Percentiles rank a stretch among this genome's conserved stretches.
Evolutionary conservation across 331 rosid genomes (phyloP).

Genomic region (Erythrophleum ivorense): DNA sequence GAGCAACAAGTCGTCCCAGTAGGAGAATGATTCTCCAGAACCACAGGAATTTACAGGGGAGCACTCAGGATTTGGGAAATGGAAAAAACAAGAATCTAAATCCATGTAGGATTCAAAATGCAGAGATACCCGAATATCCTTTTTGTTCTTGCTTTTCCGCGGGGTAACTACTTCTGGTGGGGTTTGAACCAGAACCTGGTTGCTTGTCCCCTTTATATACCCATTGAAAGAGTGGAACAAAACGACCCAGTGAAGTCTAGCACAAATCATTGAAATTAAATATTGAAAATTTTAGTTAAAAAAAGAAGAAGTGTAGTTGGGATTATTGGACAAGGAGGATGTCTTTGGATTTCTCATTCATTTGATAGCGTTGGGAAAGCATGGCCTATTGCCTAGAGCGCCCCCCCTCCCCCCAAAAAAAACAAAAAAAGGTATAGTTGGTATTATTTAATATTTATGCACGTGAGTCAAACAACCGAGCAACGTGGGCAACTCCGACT

Average conservation of each 20-base stretch:
- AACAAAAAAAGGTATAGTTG: background rate
- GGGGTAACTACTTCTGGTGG: background rate
- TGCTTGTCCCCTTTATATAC: constrained; percentile 33
- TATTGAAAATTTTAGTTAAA: background rate
- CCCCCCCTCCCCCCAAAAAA: background rate
- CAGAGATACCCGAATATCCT: background rate
- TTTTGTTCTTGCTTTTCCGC: background rate
- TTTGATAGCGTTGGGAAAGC: background rate
- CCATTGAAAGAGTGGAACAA: constrained; percentile 1
- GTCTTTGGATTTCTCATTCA: constrained; percentile 33
- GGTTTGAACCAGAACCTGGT: background rate
- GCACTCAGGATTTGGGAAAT: constrained; percentile 29
- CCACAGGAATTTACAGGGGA: constrained; percentile 34
- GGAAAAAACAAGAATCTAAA: constrained; percentile 48
- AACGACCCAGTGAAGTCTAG: background rate
- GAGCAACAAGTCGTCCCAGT: constrained; percentile 44
- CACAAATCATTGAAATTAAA: background rate
- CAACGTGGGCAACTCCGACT: constrained; percentile 42
- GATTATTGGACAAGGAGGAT: constrained; percentile 53
- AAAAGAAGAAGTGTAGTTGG: background rate
- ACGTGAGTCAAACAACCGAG: constrained; percentile 44
- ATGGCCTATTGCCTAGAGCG: no score
- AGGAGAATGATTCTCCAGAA: constrained; percentile 31
- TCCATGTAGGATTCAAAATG: constrained; percentile 28
- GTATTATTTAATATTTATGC: background rate